phyloP scores from a whole-genome alignment of 768 basidiomycete species.

The Candolleomyces efflorescens region DNA sequence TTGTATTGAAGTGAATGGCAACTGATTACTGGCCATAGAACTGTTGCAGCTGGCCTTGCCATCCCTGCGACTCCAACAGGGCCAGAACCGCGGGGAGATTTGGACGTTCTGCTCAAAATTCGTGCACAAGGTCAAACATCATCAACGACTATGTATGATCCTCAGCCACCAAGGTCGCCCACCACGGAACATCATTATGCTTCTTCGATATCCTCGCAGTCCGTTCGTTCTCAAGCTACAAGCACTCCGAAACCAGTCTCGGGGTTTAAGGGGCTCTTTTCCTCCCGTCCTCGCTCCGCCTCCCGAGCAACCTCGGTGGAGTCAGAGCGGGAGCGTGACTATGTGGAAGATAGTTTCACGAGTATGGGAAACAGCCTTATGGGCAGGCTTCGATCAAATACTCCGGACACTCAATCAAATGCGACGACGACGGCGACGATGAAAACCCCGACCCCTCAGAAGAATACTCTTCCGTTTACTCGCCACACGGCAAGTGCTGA shows the following conservation, averaged over 20 bases:
- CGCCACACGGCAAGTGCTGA: conserved; percentile 28
- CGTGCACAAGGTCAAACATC: conserved; percentile 50
- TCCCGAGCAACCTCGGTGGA: conserved; percentile 46
- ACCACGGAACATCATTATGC: conserved; percentile 36
- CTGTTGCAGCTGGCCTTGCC: conserved; percentile 60
- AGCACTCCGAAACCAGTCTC: conserved; percentile 42
- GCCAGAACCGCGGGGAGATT: conserved; percentile 68
- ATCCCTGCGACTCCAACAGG: conserved; percentile 34
- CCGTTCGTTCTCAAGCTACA: conserved; percentile 38
- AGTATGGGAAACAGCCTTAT: conserved; percentile 53
- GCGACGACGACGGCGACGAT: conserved; percentile 6
- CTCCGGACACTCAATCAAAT: conserved; percentile 25
- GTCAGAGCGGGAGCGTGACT: conserved; percentile 23
- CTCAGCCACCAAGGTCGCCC: conserved; percentile 23
- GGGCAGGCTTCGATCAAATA: conserved; percentile 42
- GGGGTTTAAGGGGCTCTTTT: conserved; percentile 58
- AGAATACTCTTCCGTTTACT: conserved; percentile 24
- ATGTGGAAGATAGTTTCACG: conserved; percentile 45
- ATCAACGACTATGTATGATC: conserved; percentile 17
- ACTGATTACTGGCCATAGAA: conserved; percentile 35
- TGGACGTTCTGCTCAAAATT: conserved; percentile 83
- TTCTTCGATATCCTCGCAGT: conserved; percentile 42
- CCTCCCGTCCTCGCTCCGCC: conserved; percentile 50
- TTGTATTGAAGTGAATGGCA: conserved; percentile 3
- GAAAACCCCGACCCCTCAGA: conserved; percentile 8